phyloP scores from a whole-genome alignment of 768 basidiomycete species.

The Termitomyces sp. region DNA sequence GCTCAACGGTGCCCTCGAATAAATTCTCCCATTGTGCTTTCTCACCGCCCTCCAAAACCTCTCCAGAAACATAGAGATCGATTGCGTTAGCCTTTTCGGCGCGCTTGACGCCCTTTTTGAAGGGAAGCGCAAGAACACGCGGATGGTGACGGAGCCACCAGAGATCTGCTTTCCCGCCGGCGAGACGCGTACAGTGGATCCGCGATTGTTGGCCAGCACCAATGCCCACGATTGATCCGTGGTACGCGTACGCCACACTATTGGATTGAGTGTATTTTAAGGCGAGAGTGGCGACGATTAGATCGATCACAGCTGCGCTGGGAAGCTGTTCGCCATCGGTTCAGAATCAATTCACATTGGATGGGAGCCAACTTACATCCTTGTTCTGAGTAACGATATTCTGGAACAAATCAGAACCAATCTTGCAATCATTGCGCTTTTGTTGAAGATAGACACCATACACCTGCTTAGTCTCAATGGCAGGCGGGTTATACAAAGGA shows the following conservation, averaged over 20 bases:
- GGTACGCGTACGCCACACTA: slow-evolving; percentile 92
- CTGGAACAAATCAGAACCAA: slow-evolving; percentile 72
- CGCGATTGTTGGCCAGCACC: slow-evolving; percentile 98
- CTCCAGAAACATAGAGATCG: slow-evolving; percentile 91
- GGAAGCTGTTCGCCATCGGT: slow-evolving; percentile 53
- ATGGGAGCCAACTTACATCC: slow-evolving; percentile 45
- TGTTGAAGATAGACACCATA: slow-evolving; percentile 91
- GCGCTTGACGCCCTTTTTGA: slow-evolving; percentile 96
- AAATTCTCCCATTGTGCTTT: slow-evolving; percentile 85
- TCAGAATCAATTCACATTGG: background rate
- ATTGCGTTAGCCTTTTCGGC: slow-evolving; percentile 99
- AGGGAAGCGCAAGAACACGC: slow-evolving; percentile 85
- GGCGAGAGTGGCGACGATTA: slow-evolving; percentile 93
- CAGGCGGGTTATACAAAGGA: slow-evolving; percentile 71
- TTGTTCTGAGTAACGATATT: slow-evolving; percentile 90
- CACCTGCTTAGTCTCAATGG: slow-evolving; percentile 90
- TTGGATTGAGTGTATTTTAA: slow-evolving; percentile 99
- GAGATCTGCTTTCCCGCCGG: slow-evolving; percentile 95
- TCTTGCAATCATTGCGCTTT: slow-evolving; percentile 84
- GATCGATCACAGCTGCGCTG: slow-evolving; percentile 71
- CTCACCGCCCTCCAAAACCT: slow-evolving; percentile 85
- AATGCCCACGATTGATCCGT: slow-evolving; percentile 89
- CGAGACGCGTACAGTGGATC: slow-evolving; percentile 98
- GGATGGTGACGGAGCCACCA: slow-evolving; percentile 99
- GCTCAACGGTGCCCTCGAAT: slow-evolving; percentile 68